Evolutionary conservation across 1,284 basidiomycete species (phyloP).

Genomic region (Volvariella volvacea): DNA sequence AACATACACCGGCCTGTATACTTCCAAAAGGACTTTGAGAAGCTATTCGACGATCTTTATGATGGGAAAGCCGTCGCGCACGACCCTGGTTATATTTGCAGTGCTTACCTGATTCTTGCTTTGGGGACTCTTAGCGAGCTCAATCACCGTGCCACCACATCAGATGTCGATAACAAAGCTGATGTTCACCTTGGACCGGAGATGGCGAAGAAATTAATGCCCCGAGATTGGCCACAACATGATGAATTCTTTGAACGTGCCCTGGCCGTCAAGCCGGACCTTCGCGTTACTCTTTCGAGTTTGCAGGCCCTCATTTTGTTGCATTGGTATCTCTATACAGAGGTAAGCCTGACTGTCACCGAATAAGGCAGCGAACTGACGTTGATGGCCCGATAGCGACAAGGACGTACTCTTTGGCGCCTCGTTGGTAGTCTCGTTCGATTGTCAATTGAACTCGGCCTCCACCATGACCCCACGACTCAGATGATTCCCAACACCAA

Average conservation of each 20-base stretch:
- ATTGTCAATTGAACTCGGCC: conserved; percentile 70
- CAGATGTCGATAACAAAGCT: conserved; percentile 32
- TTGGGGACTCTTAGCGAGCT: conserved; percentile 76
- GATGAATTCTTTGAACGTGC: conserved; percentile 78
- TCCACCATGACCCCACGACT: conserved; percentile 73
- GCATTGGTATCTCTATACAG: conserved; percentile 83
- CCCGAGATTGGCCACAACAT: conserved; percentile 68
- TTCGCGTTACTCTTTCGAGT: conserved; percentile 72
- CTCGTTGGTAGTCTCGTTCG: conserved; percentile 76
- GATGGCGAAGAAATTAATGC: conserved; percentile 53
- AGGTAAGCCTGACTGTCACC: conserved; percentile 41
- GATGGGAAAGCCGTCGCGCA: conserved; percentile 38
- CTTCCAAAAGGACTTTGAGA: conserved; percentile 56
- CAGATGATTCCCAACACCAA: conserved; percentile 40
- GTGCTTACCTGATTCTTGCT: conserved; percentile 68
- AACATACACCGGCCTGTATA: conserved; percentile 75
- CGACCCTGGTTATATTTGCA: conserved; percentile 73
- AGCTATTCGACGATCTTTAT: conserved; percentile 58
- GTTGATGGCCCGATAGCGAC: conserved; percentile 41
- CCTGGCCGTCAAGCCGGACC: conserved; percentile 67
- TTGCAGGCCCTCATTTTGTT: conserved; percentile 74
- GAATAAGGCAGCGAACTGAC: too few species aligned
- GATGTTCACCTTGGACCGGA: conserved; percentile 23
- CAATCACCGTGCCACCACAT: conserved; percentile 53
- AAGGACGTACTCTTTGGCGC: conserved; percentile 78